These are phyloP conservation scores for Pyropia yezoensis DNA, from an alignment of 23 red algal genomes.

Conservation along the genomic window DNA sequence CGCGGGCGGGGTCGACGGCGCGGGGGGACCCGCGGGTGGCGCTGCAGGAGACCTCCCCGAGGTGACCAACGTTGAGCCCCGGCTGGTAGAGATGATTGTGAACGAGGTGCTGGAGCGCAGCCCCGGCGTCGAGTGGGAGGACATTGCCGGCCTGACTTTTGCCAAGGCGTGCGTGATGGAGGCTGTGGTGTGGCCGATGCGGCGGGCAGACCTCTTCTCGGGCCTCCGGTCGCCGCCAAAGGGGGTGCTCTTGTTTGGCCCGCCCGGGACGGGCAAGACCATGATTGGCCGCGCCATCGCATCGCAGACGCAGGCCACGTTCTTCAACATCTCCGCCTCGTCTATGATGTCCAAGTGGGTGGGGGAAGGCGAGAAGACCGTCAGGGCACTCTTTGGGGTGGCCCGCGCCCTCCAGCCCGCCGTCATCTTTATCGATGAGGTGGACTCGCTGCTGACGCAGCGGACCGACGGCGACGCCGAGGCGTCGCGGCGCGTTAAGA, in stretches of 20 bases:
- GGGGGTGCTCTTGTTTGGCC: constrained; percentile 90
- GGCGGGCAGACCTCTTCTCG: constrained; percentile 69
- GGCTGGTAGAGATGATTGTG: constrained; percentile 81
- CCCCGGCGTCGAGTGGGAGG: constrained; percentile 75
- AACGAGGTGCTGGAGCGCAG: constrained; percentile 59
- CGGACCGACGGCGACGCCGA: constrained; percentile 77
- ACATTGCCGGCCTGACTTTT: constrained; percentile 88
- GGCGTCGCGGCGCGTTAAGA: constrained; percentile 79
- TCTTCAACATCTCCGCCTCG: constrained; percentile 89
- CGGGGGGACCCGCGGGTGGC: no score
- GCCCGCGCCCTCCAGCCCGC: constrained; percentile 76
- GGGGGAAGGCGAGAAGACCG: constrained; percentile 93
- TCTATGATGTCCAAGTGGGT: constrained; percentile 91
- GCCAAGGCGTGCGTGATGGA: constrained; percentile 92
- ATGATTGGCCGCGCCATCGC: constrained; percentile 93
- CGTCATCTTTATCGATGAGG: constrained; percentile 99
- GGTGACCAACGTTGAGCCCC: constrained; percentile 62
- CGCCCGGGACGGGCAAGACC: constrained; percentile 98
- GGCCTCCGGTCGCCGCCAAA: constrained; percentile 77
- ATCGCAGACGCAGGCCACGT: constrained; percentile 59
- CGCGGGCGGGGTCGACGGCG: no score
- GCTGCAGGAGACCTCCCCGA: constrained; percentile 26
- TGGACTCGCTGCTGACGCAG: constrained; percentile 70
- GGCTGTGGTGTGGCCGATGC: constrained; percentile 92
- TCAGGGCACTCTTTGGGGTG: constrained; percentile 78